These are phyloP conservation scores for Furcasterigmium furcatum DNA, from an alignment of 2,329 filamentous ascomycete species.

Conservation along the genomic window DNA sequence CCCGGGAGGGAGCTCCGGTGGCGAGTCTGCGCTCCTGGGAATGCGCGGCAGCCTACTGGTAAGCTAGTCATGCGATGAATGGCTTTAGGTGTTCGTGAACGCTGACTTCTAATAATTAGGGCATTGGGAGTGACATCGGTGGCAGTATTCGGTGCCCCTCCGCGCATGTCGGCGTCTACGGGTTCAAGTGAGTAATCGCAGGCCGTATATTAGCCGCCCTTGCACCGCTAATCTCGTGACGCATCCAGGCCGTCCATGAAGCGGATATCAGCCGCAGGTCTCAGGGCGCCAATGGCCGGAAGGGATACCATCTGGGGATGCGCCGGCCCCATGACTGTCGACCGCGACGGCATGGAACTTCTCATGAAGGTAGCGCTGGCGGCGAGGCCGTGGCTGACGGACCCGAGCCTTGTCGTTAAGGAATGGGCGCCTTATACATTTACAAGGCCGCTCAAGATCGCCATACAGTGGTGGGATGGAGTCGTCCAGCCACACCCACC, in stretches of 20 bases:
- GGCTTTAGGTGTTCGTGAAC: too few species aligned
- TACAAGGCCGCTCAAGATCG: conserved; percentile 45
- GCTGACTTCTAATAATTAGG: neutral
- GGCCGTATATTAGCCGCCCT: neutral
- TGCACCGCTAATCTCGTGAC: neutral
- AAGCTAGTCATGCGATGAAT: too few species aligned
- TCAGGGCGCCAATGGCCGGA: conserved; percentile 56
- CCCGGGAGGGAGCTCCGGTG: conserved; percentile 37
- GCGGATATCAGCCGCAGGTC: neutral
- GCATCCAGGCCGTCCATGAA: neutral
- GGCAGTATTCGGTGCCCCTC: neutral
- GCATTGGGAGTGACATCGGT: neutral
- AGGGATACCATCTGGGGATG: conserved; percentile 63
- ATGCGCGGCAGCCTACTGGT: neutral
- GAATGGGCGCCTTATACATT: conserved; percentile 40
- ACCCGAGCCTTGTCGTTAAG: conserved; percentile 55
- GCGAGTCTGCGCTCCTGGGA: conserved; percentile 20
- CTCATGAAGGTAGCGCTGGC: conserved; percentile 51
- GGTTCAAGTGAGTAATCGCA: neutral
- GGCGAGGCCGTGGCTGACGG: conserved; percentile 51
- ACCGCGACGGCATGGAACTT: conserved; percentile 50
- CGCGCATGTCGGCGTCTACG: neutral
- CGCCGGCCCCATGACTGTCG: conserved; percentile 59
- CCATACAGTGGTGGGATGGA: conserved; percentile 62
- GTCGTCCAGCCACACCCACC: conserved; percentile 65